phyloP scores from a whole-genome alignment of 306 rosid genomes.

The Calophaca sinica region DNA sequence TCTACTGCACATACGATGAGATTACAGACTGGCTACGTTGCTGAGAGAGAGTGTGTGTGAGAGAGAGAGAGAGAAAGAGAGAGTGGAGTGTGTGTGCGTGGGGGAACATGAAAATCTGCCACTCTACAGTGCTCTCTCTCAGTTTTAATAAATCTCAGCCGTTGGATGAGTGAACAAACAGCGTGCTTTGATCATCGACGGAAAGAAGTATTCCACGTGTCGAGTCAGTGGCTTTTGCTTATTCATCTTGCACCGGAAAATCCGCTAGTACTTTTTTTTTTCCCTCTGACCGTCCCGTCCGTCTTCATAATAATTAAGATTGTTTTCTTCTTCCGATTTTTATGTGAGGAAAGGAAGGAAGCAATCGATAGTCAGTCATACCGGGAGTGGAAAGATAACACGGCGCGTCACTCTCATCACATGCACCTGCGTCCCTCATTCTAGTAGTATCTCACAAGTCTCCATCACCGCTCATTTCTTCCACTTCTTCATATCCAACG shows the following conservation, averaged over 20 bases:
- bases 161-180: slow-evolving; percentile 11
- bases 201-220: slow-evolving; percentile 55
- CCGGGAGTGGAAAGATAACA: slow-evolving; percentile 7
- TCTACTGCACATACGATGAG: neutral
- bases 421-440: slow-evolving; percentile 29
- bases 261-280: slow-evolving; percentile 61
- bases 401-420: slow-evolving; percentile 35
- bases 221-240: slow-evolving; percentile 54
- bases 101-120: slow-evolving; percentile 56
- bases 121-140: slow-evolving; percentile 49
- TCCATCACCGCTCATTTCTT: neutral
- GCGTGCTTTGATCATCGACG: slow-evolving; percentile 46
- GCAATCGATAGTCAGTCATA: no score
- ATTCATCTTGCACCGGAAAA: slow-evolving; percentile 79
- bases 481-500: slow-evolving; percentile 32
- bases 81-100: slow-evolving; percentile 29
- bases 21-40: slow-evolving; percentile 46
- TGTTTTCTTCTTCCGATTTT: slow-evolving; percentile 44
- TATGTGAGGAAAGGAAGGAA: neutral
- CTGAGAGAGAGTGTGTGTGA: slow-evolving; percentile 22
- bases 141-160: slow-evolving; percentile 46
- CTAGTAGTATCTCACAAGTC: slow-evolving; percentile 15
- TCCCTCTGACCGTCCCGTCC: slow-evolving; percentile 53
- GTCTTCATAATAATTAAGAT: slow-evolving; percentile 38
- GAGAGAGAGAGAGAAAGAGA: slow-evolving; percentile 11